These are phyloP conservation scores for Fusarium domesticum DNA, from an alignment of 2,329 filamentous ascomycete genomes.

Conservation along the genomic window DNA sequence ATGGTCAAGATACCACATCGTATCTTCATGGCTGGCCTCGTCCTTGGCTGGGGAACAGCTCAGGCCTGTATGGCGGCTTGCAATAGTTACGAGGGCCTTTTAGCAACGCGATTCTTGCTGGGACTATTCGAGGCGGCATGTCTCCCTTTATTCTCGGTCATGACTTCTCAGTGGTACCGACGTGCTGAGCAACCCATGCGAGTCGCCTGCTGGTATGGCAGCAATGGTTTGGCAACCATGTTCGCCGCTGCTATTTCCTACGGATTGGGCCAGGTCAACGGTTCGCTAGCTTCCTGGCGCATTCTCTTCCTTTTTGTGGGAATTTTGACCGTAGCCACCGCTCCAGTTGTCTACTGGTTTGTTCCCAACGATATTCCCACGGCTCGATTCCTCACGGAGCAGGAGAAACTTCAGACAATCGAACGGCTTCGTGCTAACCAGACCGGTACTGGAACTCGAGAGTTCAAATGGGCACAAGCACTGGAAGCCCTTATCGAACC, in stretches of 20 bases:
- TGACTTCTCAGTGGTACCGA: slow-evolving; percentile 48
- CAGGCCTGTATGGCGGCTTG: slow-evolving; percentile 47
- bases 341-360: slow-evolving; percentile 56
- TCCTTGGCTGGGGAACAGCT: slow-evolving; percentile 44
- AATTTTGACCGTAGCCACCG: slow-evolving; percentile 56
- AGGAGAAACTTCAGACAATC: slow-evolving; percentile 65
- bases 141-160: slow-evolving; percentile 45
- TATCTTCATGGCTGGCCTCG: slow-evolving; percentile 52
- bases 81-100: slow-evolving; percentile 45
- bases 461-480: slow-evolving; percentile 66
- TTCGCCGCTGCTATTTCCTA: slow-evolving; percentile 55
- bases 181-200: slow-evolving; percentile 58
- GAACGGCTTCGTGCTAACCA: slow-evolving; percentile 72
- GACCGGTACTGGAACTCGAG: slow-evolving; percentile 68
- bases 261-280: slow-evolving; percentile 52
- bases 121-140: slow-evolving; percentile 51
- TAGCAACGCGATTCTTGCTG: slow-evolving; percentile 49
- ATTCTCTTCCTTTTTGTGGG: slow-evolving; percentile 61
- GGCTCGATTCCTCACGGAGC: slow-evolving; percentile 57
- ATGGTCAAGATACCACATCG: slow-evolving; percentile 60
- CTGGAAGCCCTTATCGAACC: slow-evolving; percentile 47
- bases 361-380: slow-evolving; percentile 58
- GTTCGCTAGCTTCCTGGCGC: slow-evolving; percentile 36
- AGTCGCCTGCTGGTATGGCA: slow-evolving; percentile 65
- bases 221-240: slow-evolving; percentile 57